Conservation (phyloP, 345 rosid species). For the Draba incana region DNA sequence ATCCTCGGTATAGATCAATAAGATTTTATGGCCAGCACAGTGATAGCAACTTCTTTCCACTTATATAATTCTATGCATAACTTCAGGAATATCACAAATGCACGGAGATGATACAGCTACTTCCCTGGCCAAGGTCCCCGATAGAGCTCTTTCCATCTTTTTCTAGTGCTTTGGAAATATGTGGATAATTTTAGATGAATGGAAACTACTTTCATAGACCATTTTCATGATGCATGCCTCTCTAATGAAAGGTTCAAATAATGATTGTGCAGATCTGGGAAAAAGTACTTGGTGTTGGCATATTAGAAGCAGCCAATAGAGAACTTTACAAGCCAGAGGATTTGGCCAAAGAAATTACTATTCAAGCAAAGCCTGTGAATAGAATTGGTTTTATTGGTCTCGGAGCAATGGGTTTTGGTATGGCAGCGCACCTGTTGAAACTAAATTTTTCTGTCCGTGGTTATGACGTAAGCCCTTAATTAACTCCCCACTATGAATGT, state of each 20-base stretch:
- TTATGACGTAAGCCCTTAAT: conserved; percentile 69
- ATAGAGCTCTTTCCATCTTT: conserved; percentile 25
- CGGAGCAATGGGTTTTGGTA: conserved; percentile 99
- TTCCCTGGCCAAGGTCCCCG: conserved; percentile 64
- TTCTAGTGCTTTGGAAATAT: conserved; percentile 27
- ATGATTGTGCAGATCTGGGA: conserved; percentile 65
- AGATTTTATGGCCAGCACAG: conserved; percentile 1
- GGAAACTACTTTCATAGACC: conserved; percentile 14
- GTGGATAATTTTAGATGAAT: conserved; percentile 1
- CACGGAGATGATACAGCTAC: conserved; percentile 46
- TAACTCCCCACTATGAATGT: conserved; percentile 15
- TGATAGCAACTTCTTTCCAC: conserved; percentile 10
- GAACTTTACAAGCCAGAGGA: conserved; percentile 77
- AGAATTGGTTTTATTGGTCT: conserved; percentile 92
- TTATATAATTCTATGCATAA: conserved; percentile 8
- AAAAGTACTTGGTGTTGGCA: conserved; percentile 61
- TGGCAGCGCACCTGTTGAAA: conserved; percentile 84
- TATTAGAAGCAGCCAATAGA: conserved; percentile 59
- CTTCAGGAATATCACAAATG: conserved; percentile 61
- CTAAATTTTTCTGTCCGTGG: conserved; percentile 71
- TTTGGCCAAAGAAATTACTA: conserved; percentile 58
- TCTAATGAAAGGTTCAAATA: conserved; percentile 26
- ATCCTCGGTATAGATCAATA: conserved; percentile 58
- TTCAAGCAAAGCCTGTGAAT: conserved; percentile 57
- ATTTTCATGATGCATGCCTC: conserved; percentile 4